phyloP scores from a whole-genome alignment of 1,284 basidiomycete species.

The Leccinum pallidistipes region DNA sequence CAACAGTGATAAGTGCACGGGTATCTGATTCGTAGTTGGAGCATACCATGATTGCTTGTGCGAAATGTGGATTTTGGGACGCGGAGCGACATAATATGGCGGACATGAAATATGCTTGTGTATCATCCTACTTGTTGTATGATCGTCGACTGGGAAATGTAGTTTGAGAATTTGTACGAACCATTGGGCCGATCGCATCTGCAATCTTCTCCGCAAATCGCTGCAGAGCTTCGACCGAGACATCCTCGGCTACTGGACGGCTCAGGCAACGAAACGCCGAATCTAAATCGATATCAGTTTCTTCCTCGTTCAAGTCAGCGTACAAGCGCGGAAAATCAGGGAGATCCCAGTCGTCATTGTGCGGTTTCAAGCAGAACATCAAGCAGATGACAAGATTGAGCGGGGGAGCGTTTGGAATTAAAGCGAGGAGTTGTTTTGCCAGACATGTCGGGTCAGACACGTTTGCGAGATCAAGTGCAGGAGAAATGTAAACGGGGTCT shows the following conservation, averaged over 20 bases:
- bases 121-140: conserved; percentile 43
- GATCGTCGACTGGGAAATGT: conserved; percentile 5
- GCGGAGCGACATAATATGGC: conserved; percentile 60
- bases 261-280: conserved; percentile 49
- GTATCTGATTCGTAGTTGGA: not conserved
- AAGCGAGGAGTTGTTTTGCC: conserved; percentile 56
- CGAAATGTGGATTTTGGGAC: conserved; percentile 55
- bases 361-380: conserved; percentile 74
- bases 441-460: conserved; percentile 57
- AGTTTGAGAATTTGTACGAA: conserved; percentile 27
- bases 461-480: conserved; percentile 59
- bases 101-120: conserved; percentile 58
- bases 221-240: conserved; percentile 45
- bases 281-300: conserved; percentile 54
- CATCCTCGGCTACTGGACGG: conserved; percentile 57
- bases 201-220: conserved; percentile 55
- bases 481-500: conserved; percentile 22
- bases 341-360: conserved; percentile 73
- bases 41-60: conserved; percentile 47
- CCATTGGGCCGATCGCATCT: conserved; percentile 53
- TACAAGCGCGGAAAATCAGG: conserved; percentile 70
- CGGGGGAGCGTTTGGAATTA: conserved; percentile 60
- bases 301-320: conserved; percentile 50
- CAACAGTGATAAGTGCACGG: conserved; percentile 8
- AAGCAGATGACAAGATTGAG: conserved; percentile 63